Evolutionary conservation across 768 basidiomycete genomes (phyloP).

Genomic region (Termitomyces sp.): DNA sequence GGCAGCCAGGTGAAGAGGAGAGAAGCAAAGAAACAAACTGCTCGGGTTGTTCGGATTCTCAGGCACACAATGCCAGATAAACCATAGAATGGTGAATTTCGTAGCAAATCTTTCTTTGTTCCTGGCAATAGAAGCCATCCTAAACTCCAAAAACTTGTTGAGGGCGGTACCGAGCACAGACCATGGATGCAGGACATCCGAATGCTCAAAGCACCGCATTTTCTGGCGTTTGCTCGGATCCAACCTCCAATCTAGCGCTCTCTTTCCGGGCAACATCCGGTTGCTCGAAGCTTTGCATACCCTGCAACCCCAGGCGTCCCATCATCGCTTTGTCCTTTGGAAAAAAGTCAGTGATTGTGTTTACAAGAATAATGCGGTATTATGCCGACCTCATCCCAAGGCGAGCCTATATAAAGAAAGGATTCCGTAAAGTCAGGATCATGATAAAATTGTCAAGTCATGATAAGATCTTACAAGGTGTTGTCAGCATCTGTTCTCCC

Average conservation of each 20-base stretch:
- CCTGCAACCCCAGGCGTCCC: slow-evolving; percentile 85
- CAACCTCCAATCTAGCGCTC: slow-evolving; percentile 23
- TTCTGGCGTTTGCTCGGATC: slow-evolving; percentile 1
- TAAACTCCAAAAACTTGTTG: neutral
- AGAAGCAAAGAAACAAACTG: slow-evolving; percentile 8
- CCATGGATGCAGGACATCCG: neutral
- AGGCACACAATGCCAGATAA: slow-evolving; percentile 8
- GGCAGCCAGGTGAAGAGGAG: slow-evolving; percentile 2
- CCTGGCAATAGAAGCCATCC: neutral
- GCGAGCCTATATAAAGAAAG: slow-evolving; percentile 55
- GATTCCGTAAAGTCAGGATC: slow-evolving; percentile 10
- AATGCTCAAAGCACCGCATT: slow-evolving; percentile 1
- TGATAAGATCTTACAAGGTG: slow-evolving; percentile 67
- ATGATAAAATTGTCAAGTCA: slow-evolving; percentile 3
- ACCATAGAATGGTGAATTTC: slow-evolving; percentile 1
- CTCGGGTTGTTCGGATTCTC: slow-evolving; percentile 7
- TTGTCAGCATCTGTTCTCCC: slow-evolving; percentile 97
- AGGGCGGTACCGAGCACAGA: slow-evolving; percentile 14
- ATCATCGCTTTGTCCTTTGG: slow-evolving; percentile 89
- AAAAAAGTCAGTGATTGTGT: slow-evolving; percentile 6
- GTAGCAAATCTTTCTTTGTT: slow-evolving; percentile 2
- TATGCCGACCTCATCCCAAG: slow-evolving; percentile 81
- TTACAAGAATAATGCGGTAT: neutral
- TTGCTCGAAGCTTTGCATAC: slow-evolving; percentile 90
- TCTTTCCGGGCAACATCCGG: slow-evolving; percentile 55